Conservation (phyloP, 2,329 filamentous ascomycete genomes). For the Acarospora socialis region DNA sequence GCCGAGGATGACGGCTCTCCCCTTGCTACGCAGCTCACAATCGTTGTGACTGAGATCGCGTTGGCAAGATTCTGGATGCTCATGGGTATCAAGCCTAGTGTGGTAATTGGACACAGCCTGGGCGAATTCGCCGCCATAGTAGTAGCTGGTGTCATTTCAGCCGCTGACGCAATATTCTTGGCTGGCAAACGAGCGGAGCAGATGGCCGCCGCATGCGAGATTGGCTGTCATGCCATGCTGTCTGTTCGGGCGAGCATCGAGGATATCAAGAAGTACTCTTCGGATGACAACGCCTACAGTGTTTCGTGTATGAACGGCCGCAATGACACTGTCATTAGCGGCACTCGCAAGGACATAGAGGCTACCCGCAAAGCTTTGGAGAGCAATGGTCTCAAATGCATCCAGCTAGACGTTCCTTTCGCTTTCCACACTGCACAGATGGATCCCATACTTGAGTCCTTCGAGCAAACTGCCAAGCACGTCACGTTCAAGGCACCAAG, state of each 20-base stretch:
- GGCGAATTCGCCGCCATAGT: constrained; percentile 63
- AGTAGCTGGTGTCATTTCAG: constrained; percentile 55
- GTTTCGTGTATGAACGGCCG: constrained; percentile 65
- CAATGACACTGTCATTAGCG: constrained; percentile 58
- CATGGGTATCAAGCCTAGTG: constrained; percentile 37
- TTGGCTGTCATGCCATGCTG: constrained; percentile 53
- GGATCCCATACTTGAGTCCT: constrained; percentile 46
- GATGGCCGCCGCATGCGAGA: constrained; percentile 49
- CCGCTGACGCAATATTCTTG: constrained; percentile 56
- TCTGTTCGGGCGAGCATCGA: constrained; percentile 32
- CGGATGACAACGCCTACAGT: too few species aligned
- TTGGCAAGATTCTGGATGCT: constrained; percentile 42
- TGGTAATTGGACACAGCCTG: constrained; percentile 48
- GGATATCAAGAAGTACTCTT: too few species aligned
- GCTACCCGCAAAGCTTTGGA: constrained; percentile 34
- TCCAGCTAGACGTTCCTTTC: neutral
- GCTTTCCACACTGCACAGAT: constrained; percentile 46
- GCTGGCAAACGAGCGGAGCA: constrained; percentile 54
- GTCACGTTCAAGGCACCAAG: constrained; percentile 44
- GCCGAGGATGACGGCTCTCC: constrained; percentile 31
- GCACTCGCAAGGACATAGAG: constrained; percentile 45
- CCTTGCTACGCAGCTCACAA: constrained; percentile 39
- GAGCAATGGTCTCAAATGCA: constrained; percentile 1
- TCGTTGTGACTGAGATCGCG: constrained; percentile 44
- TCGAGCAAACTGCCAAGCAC: constrained; percentile 38